Evolutionary conservation across 805 yeast genomes (phyloP), one percentile per base, ranked within the genome.

Genomic region (Saccharomyces paradoxus): DNA sequence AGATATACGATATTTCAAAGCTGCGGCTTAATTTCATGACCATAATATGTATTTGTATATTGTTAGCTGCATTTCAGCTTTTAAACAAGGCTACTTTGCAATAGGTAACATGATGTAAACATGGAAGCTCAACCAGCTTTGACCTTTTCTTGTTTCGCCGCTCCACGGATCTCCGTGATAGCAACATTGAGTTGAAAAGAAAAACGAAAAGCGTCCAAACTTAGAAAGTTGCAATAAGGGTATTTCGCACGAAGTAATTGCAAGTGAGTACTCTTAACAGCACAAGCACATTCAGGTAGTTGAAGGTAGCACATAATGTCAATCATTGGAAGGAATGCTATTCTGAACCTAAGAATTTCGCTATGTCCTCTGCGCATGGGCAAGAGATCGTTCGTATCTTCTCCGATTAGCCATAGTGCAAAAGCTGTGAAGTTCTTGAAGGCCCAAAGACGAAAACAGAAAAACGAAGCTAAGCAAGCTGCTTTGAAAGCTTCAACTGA

Each of bases 1-100:
- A 69, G 89, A 51, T 63, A 65, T 26, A 71, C 79, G 1, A 77
- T 85, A 1, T 63, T 83, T 26, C 78, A 81, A 57, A 71, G 80
- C 28, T 81, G 87, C 65, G 84, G 81, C 0, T 63, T 74, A 22
- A 31, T 30, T 41, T 48, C 13, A n/a, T 37, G 17, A 21, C 4
- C 24, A 37, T 17, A 21, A n/a, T 9, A 17, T 37, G 17, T 37
- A 37, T 31, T 4, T 31, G 10, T 31, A 31, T 31, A 29, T 29
- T 29, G 31, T 10, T 29, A 12, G 9, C 3, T 29, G 13, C 31
- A 29, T 29, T 29, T 29, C 31, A 29, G 13, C 13, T 9, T 29
- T 29, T 6, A 9, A 10, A 1, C 3, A 29, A 29, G 7, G 44
- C 17, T 10, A 3, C 17, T 17, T 6, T 17, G 44, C 17, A 37